phyloP scores from a whole-genome alignment of 441 rosid genomes.

The Populus hybrid region DNA sequence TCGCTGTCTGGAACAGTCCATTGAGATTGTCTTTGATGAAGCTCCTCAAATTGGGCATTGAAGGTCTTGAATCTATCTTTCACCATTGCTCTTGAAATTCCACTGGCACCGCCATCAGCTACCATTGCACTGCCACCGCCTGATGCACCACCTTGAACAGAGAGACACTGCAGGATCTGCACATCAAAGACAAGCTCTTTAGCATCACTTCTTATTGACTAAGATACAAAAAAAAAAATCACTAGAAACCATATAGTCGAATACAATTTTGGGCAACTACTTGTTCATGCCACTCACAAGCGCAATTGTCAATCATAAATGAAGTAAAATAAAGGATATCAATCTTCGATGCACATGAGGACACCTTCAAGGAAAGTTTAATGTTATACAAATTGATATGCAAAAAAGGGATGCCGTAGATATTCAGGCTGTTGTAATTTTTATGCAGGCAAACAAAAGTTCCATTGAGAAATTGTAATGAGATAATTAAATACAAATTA shows the following conservation, averaged over 20 bases:
- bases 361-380: background rate
- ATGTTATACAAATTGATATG: background rate
- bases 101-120: constrained; percentile 33
- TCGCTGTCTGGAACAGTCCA: constrained; percentile 98
- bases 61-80: constrained; percentile 92
- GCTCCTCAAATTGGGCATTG: constrained; percentile 78
- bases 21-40: constrained; percentile 86
- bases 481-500: background rate
- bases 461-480: background rate
- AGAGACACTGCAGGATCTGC: constrained; percentile 85
- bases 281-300: background rate
- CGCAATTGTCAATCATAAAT: background rate
- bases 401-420: background rate
- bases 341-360: background rate
- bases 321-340: background rate
- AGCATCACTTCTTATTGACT: background rate
- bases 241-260: background rate
- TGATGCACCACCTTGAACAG: constrained; percentile 49
- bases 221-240: background rate
- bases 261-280: background rate
- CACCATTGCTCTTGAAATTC: constrained; percentile 63
- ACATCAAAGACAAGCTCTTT: constrained; percentile 12
- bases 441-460: background rate
- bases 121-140: constrained; percentile 30
- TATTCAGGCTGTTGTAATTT: too few relatives aligned